Conservation (phyloP, 2,329 filamentous ascomycete species). For the Penicillium corylophilum region DNA sequence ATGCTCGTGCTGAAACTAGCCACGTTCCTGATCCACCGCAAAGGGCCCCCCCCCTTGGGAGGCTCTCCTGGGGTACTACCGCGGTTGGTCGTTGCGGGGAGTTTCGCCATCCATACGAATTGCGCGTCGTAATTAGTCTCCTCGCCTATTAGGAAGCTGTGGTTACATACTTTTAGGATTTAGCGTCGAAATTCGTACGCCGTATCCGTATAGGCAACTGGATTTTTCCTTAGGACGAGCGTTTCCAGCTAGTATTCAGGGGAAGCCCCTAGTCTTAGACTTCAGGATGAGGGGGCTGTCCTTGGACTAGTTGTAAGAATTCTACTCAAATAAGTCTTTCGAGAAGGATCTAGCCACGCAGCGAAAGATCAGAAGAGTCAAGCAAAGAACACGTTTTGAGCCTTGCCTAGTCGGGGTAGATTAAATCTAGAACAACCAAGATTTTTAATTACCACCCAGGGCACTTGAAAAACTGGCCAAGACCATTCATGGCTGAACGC, state of each 20-base stretch:
- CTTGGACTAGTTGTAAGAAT: background rate
- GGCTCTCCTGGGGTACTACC: background rate
- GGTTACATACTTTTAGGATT: too few species aligned
- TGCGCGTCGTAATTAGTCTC: background rate
- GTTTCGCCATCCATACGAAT: background rate
- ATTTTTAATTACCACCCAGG: background rate
- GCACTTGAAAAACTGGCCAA: background rate
- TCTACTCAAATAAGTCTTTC: background rate
- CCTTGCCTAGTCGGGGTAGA: background rate
- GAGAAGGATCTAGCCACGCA: background rate
- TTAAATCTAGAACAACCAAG: background rate
- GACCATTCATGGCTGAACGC: background rate
- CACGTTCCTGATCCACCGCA: background rate
- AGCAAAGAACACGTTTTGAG: background rate
- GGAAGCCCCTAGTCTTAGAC: background rate
- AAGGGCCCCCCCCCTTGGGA: background rate
- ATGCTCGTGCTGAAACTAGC: background rate
- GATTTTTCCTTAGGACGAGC: too few species aligned
- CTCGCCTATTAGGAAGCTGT: background rate
- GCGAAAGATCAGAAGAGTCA: background rate
- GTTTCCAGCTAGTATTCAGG: background rate
- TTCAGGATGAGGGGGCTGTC: background rate
- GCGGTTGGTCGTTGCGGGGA: background rate
- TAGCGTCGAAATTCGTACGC: too few species aligned
- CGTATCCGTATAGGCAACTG: too few species aligned